Evolutionary conservation across 805 yeast genomes (phyloP), one percentile per base, ranked within the genome.

Genomic region (Ogataea paraovalis): DNA sequence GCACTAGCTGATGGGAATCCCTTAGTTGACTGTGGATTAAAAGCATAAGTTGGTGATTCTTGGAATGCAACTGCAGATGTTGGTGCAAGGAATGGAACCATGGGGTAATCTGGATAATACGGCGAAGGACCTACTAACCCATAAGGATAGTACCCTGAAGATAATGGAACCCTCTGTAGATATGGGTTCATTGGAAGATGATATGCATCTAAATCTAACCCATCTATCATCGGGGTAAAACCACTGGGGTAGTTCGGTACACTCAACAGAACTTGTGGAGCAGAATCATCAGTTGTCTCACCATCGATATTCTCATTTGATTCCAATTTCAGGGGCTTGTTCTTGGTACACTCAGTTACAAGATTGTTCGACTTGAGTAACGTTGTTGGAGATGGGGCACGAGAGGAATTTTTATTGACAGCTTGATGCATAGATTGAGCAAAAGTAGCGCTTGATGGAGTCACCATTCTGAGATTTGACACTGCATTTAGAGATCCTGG

Each of bases 61-160:
- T 43, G 49, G 19, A 52, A 40, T 6, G 58, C 44, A 16, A 52
- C 47, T 3, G 46, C 37, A 2, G 52, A 49, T 2, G 42, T 42
- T n/a, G 55, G 55, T 36, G 49, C 56, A 25, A 46, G 23, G 28
- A 33, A 44, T n/a, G 51, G 49, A 16, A 51, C 21, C 2, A 49
- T 38, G 2, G 56, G 54, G 38, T 50, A 51, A 13, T 53, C 55
- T 1, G 55, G 43, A 34, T 52, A 53, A 21, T 51, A 54, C 8
- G 60, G 57, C n/a, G 58, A 54, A 2, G 56, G 53, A 10, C 57
- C 53, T 32, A 52, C 50, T 20, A 56, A 27, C 8, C 59, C 58
- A 41, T 53, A 56, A 3, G 58, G 55, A 36, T 46, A 50, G 9
- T 52, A 57, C 3, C 56, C 50, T 2, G 55, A 44, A 5, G 58